Base-by-base conservation (phyloP, 768 basidiomycete genomes). In the Coprinopsis sp. region DNA sequence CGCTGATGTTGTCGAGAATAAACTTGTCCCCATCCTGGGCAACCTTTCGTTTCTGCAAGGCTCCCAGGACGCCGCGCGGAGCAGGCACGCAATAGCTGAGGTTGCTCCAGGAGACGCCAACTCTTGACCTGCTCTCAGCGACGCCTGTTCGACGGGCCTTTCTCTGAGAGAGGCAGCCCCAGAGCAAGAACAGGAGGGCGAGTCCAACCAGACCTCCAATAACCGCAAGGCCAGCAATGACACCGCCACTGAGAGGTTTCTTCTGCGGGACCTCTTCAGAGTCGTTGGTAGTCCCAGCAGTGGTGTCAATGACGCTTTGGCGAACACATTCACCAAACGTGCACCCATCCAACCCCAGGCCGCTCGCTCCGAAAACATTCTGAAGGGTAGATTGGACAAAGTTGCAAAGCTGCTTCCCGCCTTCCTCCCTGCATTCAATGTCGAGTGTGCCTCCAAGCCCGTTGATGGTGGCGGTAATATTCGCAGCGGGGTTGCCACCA, bases 181-280 rank as follows among this genome's bases (percentile, higher is more conserved):
- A 68, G 3, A 73, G 49, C 6, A 96, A 58, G n/a, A 83, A 64
- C 1, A 67, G 62, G 3, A 93, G 62, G 0, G 83, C 78, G 1
- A 81, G 52, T 1, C 76, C 63, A 14, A 87, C 44, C 34, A 96
- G 58, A 0, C 65, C 74, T 5, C 91, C 87, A 7, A 96, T 82
- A 21, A 93, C 87, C 0, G 85, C 91, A 23, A 97, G 65, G 11
- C 94, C 94, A 28, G 88, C 93, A 48, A 96, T 90, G 19, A 96
- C 93, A 1, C 94, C 93, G 1, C 82, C 77, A 46, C 79, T 74
- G 7, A 96, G 77, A 14, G 70, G 69, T 3, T 70, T 67, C 11
- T 66, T 58, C 0, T 54, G 51, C 1, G 47, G 50, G n/a, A 52
- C 54, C 12, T 58, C 37, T 14, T 69, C 47, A 2, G 64, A 54